Evolutionary conservation across 306 rosid genomes (phyloP).

Genomic region (Castanea mollissima): DNA sequence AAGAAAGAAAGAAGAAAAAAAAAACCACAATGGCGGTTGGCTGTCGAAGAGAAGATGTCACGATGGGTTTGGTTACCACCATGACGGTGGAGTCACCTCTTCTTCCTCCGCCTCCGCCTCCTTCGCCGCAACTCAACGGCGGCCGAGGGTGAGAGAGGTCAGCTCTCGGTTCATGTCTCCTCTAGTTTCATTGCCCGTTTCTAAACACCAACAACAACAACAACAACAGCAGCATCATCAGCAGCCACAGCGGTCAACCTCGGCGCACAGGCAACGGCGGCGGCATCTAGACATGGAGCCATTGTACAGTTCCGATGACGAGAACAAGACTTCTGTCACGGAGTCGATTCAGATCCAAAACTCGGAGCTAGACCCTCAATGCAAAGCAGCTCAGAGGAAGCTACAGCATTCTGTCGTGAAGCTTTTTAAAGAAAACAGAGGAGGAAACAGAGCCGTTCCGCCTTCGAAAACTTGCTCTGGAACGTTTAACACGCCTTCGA

Average conservation of each 20-base stretch:
- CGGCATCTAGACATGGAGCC: slow-evolving; percentile 49
- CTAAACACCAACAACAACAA: neutral
- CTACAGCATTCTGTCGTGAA: slow-evolving; percentile 46
- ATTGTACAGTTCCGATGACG: slow-evolving; percentile 41
- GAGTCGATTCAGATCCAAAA: slow-evolving; percentile 23
- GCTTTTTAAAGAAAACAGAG: slow-evolving; percentile 55
- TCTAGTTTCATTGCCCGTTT: slow-evolving; percentile 15
- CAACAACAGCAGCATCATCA: slow-evolving; percentile 21
- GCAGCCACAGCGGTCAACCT: slow-evolving; percentile 29
- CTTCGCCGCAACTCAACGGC: slow-evolving; percentile 49
- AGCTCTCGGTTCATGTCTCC: slow-evolving; percentile 90
- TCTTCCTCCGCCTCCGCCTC: slow-evolving; percentile 51
- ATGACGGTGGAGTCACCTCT: slow-evolving; percentile 11
- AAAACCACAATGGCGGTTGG: too few species aligned
- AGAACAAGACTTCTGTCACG: slow-evolving; percentile 34
- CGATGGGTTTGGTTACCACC: neutral
- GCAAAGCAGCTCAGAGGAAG: slow-evolving; percentile 37
- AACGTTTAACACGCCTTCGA: slow-evolving; percentile 42
- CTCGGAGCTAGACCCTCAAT: slow-evolving; percentile 45
- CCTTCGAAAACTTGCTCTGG: slow-evolving; percentile 46
- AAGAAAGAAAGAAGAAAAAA: too few species aligned
- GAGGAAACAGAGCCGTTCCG: slow-evolving; percentile 29
- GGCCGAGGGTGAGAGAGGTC: slow-evolving; percentile 84
- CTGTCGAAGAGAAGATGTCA: too few species aligned
- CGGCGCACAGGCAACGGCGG: slow-evolving; percentile 37